phyloP scores from a whole-genome alignment of 2,329 filamentous ascomycete genomes.

The Ceratocystis ficicola region DNA sequence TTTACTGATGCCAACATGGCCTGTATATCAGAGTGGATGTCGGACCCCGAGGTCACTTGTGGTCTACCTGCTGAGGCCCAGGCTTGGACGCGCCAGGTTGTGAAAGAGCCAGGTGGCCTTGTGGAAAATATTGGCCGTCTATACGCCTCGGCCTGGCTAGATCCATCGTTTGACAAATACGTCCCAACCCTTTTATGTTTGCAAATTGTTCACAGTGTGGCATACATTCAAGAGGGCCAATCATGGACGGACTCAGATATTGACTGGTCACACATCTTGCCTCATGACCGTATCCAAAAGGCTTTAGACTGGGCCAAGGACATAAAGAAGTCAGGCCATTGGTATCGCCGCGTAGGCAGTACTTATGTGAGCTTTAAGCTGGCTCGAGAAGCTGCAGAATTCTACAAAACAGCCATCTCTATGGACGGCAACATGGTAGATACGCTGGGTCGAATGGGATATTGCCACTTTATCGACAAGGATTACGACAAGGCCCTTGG shows the following conservation, averaged over 20 bases:
- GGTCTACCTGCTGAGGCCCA: conserved; percentile 27
- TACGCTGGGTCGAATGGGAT: conserved; percentile 33
- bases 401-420: conserved; percentile 31
- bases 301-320: conserved; percentile 31
- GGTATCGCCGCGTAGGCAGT: conserved; percentile 32
- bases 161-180: conserved; percentile 29
- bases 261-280: conserved; percentile 31
- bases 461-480: conserved; percentile 31
- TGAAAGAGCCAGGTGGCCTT: conserved; percentile 27
- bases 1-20: conserved; percentile 32
- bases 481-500: conserved; percentile 30
- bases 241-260: conserved; percentile 31
- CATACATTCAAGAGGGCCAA: conserved; percentile 31
- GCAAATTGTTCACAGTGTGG: conserved; percentile 34
- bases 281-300: conserved; percentile 30
- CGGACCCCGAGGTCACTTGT: conserved; percentile 28
- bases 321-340: conserved; percentile 30
- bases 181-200: conserved; percentile 34
- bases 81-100: conserved; percentile 28
- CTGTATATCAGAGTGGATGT: conserved; percentile 31
- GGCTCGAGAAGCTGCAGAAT: conserved; percentile 29
- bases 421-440: conserved; percentile 32
- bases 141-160: conserved; percentile 33
- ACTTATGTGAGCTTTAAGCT: conserved; percentile 32
- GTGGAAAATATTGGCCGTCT: conserved; percentile 32